Percentiles rank a stretch among this genome's conserved stretches.
phyloP scores from a whole-genome alignment of 257 asterid genomes.

The Capsicum rhomboideum region DNA sequence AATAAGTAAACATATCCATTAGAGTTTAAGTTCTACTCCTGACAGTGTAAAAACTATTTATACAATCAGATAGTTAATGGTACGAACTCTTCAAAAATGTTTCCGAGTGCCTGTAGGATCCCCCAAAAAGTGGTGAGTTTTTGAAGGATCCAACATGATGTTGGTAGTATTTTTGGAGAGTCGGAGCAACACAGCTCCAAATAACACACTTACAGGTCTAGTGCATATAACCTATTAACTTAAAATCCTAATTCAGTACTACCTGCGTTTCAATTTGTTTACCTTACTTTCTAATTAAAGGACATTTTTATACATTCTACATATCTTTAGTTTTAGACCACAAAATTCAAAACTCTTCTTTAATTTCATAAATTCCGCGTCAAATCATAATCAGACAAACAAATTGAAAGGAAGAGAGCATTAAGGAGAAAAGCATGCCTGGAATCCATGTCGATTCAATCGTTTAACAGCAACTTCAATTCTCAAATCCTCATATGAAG shows the following conservation, averaged over 20 bases:
- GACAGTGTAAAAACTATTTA: too few species aligned
- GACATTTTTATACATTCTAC: too few species aligned
- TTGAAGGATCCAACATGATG: neutral
- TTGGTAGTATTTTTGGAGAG: neutral
- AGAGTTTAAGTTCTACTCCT: neutral
- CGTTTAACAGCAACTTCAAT: constrained; percentile 81
- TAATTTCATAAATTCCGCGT: too few species aligned
- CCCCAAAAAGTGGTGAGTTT: neutral
- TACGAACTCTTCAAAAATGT: neutral
- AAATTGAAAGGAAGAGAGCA: neutral
- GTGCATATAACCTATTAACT: too few species aligned
- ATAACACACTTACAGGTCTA: too few species aligned
- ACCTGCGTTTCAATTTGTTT: too few species aligned
- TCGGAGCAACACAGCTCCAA: neutral
- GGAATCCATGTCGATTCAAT: constrained; percentile 85
- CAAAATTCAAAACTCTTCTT: too few species aligned
- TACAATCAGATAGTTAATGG: neutral
- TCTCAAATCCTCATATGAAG: constrained; percentile 14
- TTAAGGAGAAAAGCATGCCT: constrained; percentile 49
- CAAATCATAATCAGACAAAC: too few species aligned
- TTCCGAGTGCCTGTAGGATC: neutral
- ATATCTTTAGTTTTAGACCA: too few species aligned
- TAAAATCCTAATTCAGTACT: too few species aligned
- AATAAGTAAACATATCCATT: neutral
- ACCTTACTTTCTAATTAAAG: too few species aligned